Evolutionary conservation across 495 filamentous ascomycete genomes (phyloP).

Genomic region (Eremomyces bilateralis): DNA sequence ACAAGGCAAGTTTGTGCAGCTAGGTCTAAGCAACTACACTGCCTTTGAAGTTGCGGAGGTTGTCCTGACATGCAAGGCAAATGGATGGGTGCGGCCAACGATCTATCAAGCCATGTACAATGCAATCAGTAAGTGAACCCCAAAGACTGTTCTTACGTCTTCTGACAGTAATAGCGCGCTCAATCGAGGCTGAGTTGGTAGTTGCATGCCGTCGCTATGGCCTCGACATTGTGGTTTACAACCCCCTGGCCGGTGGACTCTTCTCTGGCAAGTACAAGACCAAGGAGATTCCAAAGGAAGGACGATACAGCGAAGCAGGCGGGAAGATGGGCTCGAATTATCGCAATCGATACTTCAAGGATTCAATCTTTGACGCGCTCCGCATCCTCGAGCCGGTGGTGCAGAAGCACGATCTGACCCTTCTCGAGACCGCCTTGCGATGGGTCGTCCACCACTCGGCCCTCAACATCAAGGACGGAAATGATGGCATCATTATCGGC

Average conservation of each 20-base stretch:
- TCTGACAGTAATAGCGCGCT: slow-evolving; percentile 26
- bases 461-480: slow-evolving; percentile 47
- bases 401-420: slow-evolving; percentile 47
- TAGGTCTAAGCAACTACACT: slow-evolving; percentile 68
- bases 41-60: slow-evolving; percentile 81
- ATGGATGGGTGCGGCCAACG: slow-evolving; percentile 47
- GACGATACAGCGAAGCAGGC: slow-evolving; percentile 42
- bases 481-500: slow-evolving; percentile 65
- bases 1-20: slow-evolving; percentile 63
- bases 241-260: slow-evolving; percentile 63
- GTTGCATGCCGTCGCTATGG: slow-evolving; percentile 63
- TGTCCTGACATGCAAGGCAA: slow-evolving; percentile 51
- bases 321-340: slow-evolving; percentile 25
- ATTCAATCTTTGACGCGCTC: slow-evolving; percentile 54
- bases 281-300: slow-evolving; percentile 36
- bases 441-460: slow-evolving; percentile 62
- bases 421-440: slow-evolving; percentile 60
- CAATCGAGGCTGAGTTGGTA: slow-evolving; percentile 58
- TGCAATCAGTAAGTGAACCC: slow-evolving; percentile 23
- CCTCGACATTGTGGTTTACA: slow-evolving; percentile 72
- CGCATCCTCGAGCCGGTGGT: slow-evolving; percentile 47
- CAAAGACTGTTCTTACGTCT: not conserved
- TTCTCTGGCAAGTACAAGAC: slow-evolving; percentile 70
- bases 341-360: slow-evolving; percentile 56
- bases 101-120: slow-evolving; percentile 48